Base-by-base conservation (phyloP, 768 basidiomycete species). In the Hericium erinaceus region DNA sequence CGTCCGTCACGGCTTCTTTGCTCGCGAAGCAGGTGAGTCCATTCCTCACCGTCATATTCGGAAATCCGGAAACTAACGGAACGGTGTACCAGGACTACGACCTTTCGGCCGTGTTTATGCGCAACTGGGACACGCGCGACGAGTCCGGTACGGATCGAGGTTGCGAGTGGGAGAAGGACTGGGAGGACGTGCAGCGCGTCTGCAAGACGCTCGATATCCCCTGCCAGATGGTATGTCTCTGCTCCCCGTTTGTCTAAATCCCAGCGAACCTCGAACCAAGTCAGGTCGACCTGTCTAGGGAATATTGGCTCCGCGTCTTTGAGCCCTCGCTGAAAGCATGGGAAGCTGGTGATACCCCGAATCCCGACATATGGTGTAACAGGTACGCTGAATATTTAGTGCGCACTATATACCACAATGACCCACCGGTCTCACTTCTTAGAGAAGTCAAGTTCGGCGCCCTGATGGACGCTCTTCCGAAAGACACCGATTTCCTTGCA, bases 91-190 rank as follows among this genome's bases (percentile, higher is more conserved):
- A 92, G 87, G 85, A 88, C 59, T 88, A 83, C 61, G 84, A 93
- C 65, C 76, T 95, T 2, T 87, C 88, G 41, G 92, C 92, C 4
- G 80, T 97, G 1, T 98, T 87, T 70, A 98, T 98, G 95, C 81
- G 92, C 20, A 98, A 98, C 59, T 98, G 95, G 95, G 89, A 92
- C 64, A 87, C 86, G 2, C 77, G 85, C 41, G 89, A 93, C 65
- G 92, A 94, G 71, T 82, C 77, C 24, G 86, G 81, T 16, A 79
- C 83, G 0, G 89, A 89, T 65, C 77, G 75, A n/a, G 88, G 89
- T 3, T 98, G 95, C 64, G 91, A 94, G 69, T 98, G 95, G 95
- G 87, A 98, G 71, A 87, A 84, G 58, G 95, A 98, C 65, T 97
- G 89, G 89, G 82, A 87, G 59, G 92, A 95, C 68, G 95, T 97